Percentiles rank a stretch among this genome's conserved stretches.
Conservation (phyloP, 2,329 filamentous ascomycete species). For the Fusarium aywerte region DNA sequence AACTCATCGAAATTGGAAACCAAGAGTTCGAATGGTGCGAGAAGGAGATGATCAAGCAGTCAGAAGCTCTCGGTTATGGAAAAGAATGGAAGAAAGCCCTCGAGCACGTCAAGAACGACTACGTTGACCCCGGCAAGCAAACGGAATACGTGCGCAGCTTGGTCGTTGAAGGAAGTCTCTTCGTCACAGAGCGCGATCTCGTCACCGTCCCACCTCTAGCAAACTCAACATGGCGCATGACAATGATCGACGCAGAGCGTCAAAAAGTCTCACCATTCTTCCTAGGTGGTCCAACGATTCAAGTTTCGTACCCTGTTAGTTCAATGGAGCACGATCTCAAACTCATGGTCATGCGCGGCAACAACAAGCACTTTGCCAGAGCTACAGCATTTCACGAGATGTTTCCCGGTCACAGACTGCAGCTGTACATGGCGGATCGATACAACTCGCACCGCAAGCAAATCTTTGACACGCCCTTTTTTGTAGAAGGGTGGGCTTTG, state of each 20-base stretch:
- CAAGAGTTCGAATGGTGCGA: conserved; percentile 36
- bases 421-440: conserved; percentile 34
- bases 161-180: conserved; percentile 29
- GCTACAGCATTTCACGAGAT: conserved; percentile 32
- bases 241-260: conserved; percentile 27
- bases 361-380: conserved; percentile 28
- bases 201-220: conserved; percentile 21
- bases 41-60: conserved; percentile 35
- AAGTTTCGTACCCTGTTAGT: conserved; percentile 26
- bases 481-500: conserved; percentile 31
- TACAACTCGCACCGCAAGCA: conserved; percentile 30
- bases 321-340: conserved; percentile 33
- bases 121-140: conserved; percentile 32
- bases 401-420: conserved; percentile 25
- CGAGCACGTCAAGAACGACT: conserved; percentile 31
- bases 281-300: conserved; percentile 22
- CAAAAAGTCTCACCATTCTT: conserved; percentile 30
- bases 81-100: conserved; percentile 32
- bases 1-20: conserved; percentile 29
- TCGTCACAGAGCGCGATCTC: conserved; percentile 31
- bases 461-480: conserved; percentile 31
- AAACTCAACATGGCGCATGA: conserved; percentile 38
- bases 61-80: conserved; percentile 21
- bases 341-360: conserved; percentile 36
- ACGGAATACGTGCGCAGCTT: conserved; percentile 19